These are phyloP conservation scores for Drechslerella coelobrocha DNA, from an alignment of 2,329 filamentous ascomycete genomes.

Conservation along the genomic window DNA sequence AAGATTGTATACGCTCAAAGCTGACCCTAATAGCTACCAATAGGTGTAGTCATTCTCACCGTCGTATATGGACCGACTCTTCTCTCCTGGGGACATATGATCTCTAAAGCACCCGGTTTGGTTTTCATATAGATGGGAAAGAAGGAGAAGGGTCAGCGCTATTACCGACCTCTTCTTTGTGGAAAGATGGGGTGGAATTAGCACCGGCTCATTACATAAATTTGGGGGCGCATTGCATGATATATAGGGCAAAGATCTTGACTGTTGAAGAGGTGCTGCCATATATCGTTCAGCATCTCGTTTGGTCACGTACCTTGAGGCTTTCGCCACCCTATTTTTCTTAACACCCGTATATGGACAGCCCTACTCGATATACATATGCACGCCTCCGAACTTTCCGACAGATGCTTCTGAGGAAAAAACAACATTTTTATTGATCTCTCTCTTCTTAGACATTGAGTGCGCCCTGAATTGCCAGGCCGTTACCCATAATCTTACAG, in stretches of 20 bases:
- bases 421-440: too few species aligned
- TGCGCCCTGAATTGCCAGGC: too few species aligned
- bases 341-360: conserved; percentile 2
- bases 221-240: too few species aligned
- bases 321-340: conserved; percentile 24
- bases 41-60: conserved; percentile 33
- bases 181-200: conserved; percentile 44
- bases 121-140: too few species aligned
- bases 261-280: conserved; percentile 11
- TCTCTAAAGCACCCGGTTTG: too few species aligned
- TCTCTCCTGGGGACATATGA: too few species aligned
- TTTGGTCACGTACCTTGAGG: conserved; percentile 11
- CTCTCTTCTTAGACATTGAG: too few species aligned
- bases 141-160: conserved; percentile 23
- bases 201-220: not conserved
- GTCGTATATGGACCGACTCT: conserved; percentile 21
- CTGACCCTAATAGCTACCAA: conserved; percentile 41
- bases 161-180: conserved; percentile 34
- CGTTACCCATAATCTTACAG: too few species aligned
- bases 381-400: conserved; percentile 22
- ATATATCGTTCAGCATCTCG: too few species aligned
- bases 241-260: conserved; percentile 27
- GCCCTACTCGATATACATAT: conserved; percentile 35
- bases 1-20: conserved; percentile 4
- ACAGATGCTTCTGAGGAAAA: too few species aligned